Percentiles rank a stretch among this genome's conserved stretches.
Evolutionary conservation across 805 yeast genomes (phyloP).

Genomic region (Cyberlindnera xylosilytica): DNA sequence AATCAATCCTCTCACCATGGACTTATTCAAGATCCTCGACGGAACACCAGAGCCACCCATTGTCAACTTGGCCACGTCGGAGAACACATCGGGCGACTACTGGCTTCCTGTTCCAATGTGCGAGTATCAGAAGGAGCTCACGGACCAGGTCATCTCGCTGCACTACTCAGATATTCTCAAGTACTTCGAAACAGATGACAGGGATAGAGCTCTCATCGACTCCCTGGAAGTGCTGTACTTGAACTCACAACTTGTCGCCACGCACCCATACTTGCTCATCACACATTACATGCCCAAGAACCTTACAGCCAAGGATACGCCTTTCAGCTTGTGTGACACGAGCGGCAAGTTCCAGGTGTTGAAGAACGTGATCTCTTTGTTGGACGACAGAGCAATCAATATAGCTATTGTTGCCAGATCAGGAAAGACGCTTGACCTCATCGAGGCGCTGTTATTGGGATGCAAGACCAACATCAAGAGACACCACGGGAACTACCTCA

Average conservation of each 20-base stretch:
- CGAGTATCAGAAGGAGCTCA: slow-evolving; percentile 81
- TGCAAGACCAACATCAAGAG: slow-evolving; percentile 53
- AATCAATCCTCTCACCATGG: too few relatives aligned
- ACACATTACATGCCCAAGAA: slow-evolving; percentile 84
- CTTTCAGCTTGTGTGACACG: slow-evolving; percentile 66
- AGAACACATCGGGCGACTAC: slow-evolving; percentile 53
- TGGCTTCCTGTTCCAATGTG: slow-evolving; percentile 79
- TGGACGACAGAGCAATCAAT: slow-evolving; percentile 44
- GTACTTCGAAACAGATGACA: slow-evolving; percentile 62
- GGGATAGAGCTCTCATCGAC: slow-evolving; percentile 61
- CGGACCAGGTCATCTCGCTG: slow-evolving; percentile 86
- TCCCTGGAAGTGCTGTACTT: slow-evolving; percentile 71
- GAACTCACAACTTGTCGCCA: slow-evolving; percentile 75
- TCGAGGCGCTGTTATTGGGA: slow-evolving; percentile 70
- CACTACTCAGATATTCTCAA: slow-evolving; percentile 90
- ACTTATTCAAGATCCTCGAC: slow-evolving; percentile 70
- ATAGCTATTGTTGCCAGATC: slow-evolving; percentile 71
- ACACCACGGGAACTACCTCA: slow-evolving; percentile 60
- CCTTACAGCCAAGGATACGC: slow-evolving; percentile 65
- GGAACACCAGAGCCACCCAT: slow-evolving; percentile 83
- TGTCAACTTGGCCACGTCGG: slow-evolving; percentile 34
- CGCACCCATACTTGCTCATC: slow-evolving; percentile 86
- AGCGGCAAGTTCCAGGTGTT: slow-evolving; percentile 82
- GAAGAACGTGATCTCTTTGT: slow-evolving; percentile 56
- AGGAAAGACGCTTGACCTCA: slow-evolving; percentile 65